phyloP scores from a whole-genome alignment of 2,329 filamentous ascomycete genomes.

The Parafenestella ontariensis region DNA sequence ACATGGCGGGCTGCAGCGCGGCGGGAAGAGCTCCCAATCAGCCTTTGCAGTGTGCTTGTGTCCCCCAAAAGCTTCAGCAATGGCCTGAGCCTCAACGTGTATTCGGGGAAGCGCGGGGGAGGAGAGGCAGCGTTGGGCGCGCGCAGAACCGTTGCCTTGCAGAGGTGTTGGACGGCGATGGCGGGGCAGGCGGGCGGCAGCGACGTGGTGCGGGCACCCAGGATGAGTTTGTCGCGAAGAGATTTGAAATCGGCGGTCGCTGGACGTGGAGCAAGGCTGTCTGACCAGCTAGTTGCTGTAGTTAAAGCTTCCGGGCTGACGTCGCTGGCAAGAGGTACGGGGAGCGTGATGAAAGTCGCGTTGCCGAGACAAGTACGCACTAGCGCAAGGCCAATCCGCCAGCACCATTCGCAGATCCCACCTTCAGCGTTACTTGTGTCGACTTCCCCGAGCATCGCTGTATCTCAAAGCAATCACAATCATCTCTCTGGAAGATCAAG shows the following conservation, averaged over 20 bases:
- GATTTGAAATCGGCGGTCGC: slow-evolving; percentile 10
- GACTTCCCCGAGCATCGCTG: background rate
- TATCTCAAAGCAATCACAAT: background rate
- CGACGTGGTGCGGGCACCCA: slow-evolving; percentile 33
- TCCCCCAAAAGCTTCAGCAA: slow-evolving; percentile 28
- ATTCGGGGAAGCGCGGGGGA: slow-evolving; percentile 16
- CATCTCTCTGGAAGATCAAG: background rate
- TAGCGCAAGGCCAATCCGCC: slow-evolving; percentile 7
- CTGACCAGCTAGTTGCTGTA: slow-evolving; percentile 27
- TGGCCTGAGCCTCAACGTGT: slow-evolving; percentile 12
- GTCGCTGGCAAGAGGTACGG: slow-evolving; percentile 27
- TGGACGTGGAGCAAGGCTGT: slow-evolving; percentile 19
- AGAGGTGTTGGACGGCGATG: slow-evolving; percentile 39
- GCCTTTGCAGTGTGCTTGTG: slow-evolving; percentile 26
- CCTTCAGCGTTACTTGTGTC: too few species aligned
- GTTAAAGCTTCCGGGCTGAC: slow-evolving; percentile 25
- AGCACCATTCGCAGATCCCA: background rate
- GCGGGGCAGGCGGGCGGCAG: slow-evolving; percentile 40
- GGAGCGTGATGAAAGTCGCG: slow-evolving; percentile 30
- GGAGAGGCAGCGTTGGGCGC: slow-evolving; percentile 20
- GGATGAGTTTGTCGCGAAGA: slow-evolving; percentile 5
- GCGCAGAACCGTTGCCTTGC: slow-evolving; percentile 37
- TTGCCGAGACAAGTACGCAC: slow-evolving; percentile 25
- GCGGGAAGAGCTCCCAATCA: slow-evolving; percentile 45
- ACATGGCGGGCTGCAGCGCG: slow-evolving; percentile 57